Evolutionary conservation across 352 stramenopile species (phyloP), one percentile per base, ranked within the genome.

Genomic region (Aphanomyces invadans): DNA sequence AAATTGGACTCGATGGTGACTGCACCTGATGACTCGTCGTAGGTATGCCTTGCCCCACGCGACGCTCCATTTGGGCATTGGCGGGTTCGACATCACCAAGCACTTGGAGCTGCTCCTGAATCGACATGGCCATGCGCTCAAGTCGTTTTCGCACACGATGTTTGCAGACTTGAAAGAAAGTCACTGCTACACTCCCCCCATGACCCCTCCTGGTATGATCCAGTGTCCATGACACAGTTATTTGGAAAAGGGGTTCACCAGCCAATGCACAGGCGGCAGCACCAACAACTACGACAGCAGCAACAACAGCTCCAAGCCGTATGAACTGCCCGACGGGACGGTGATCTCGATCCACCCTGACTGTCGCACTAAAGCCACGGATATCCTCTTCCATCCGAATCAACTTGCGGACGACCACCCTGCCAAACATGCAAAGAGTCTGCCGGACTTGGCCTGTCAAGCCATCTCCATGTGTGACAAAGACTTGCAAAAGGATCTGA

Each of bases 351-450:
- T 96, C 32, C 84, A 92, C 71, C 78, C 74, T 19, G 74, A 88
- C n/a, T 89, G 83, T 2, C 87, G 89, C 23, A 72, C 74, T 23
- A 70, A 71, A 9, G 81, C 83, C 0, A 83, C 83, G 15, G 88
- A 96, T 63, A 72, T 92, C 25, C 73, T 97, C 32, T 96, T 95
- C 70, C 77, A 87, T 25, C 86, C 89, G 1, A 79, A 84, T 11
- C 75, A 98, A 45, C 77, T 96, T 25, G 88, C 97, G 49, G 92
- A 98, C 57, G 97, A 98, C 73, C 96, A 97, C 69, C 84, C 89
- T 3, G 53, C 73, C 32, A 73, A 75, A 3, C 74, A 77, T 0
- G 74, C 67, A 1, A 88, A 86, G 61, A 77, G 78, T 71, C 86
- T 88, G 71, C 98, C 88, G 83, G 97, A 86, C 79, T 75, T 79